Evolutionary conservation across 2,329 filamentous ascomycete species (phyloP), one percentile per base, ranked within the genome.

Genomic region (Colletotrichum costaricense): DNA sequence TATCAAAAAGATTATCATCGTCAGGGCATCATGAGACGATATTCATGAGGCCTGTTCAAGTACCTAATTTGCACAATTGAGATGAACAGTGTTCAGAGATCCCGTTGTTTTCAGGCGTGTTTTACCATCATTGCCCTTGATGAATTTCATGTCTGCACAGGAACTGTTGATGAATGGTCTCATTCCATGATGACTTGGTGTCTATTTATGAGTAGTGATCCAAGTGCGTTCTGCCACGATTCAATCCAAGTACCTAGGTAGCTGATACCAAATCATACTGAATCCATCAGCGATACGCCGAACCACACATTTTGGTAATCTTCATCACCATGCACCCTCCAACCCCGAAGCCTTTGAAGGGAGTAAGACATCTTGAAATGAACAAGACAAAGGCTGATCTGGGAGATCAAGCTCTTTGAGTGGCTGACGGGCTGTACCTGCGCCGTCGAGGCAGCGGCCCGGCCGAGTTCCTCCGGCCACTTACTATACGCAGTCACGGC

Each of bases 11-110:
- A 26, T 55, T 30, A 30, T 26, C 33, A 19, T 33, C 30, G 42
- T 35, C 30, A 56, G 24, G 35, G 63, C n/a, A 35, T 62, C 69
- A 46, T 52, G 11, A 35, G 12, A 12, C 33, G 33, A 35, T 35
- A 12, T 12, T 62, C 69, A 46, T 52, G 67, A 42, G 60, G 58
- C 52, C n/a, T 56, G 35, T 63, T 62, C 57, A 19, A 42, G 16
- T 42, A 62, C 35, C 28, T 52, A 59, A 58, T 49, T 24, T 19
- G 28, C 52, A 38, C 24, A 22, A 56, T 56, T 56, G 42, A 49
- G 42, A 49, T n/a, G 42, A 22, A 11, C 19, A 22, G 42, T 49
- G 11, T 49, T 49, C 42, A 22, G 42, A 11, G 42, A 6, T n/a
- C 42, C 19, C 19, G 42, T 49, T 49, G 7, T 49, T 49, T 49